Percentiles rank a stretch among this genome's conserved stretches.
Conservation (phyloP, 805 yeast species). For the Metschnikowia cubensis region DNA sequence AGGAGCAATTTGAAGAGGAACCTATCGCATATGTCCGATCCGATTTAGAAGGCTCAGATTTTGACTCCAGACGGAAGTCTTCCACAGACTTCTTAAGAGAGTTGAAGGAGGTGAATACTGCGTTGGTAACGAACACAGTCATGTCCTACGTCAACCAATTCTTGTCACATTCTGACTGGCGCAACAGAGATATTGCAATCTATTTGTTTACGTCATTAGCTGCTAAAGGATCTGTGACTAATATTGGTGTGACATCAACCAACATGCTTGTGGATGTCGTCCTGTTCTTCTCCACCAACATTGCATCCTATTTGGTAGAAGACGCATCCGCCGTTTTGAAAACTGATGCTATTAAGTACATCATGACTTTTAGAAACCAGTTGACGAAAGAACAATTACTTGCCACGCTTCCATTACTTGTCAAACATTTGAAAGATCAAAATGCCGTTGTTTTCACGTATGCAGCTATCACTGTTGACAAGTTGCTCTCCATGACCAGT, state of each 20-base stretch:
- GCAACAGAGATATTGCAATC: constrained; percentile 79
- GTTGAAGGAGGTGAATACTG: constrained; percentile 73
- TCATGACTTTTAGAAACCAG: constrained; percentile 88
- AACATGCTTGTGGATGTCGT: constrained; percentile 83
- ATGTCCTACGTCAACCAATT: constrained; percentile 68
- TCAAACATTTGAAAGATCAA: constrained; percentile 57
- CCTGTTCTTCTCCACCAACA: constrained; percentile 72
- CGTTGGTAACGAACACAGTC: constrained; percentile 68
- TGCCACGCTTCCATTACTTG: constrained; percentile 74
- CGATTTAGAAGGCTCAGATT: constrained; percentile 92
- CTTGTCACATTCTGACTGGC: constrained; percentile 63
- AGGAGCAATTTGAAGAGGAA: constrained; percentile 93
- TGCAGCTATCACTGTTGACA: constrained; percentile 89
- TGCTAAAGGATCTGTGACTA: constrained; percentile 83
- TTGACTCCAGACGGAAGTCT: constrained; percentile 86
- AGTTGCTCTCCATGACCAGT: constrained; percentile 73
- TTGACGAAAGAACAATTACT: constrained; percentile 78
- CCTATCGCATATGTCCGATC: constrained; percentile 90
- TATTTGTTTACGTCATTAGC: constrained; percentile 87
- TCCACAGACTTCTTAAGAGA: constrained; percentile 91
- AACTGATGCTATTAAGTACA: constrained; percentile 90
- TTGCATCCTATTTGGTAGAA: constrained; percentile 75
- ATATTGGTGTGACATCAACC: constrained; percentile 81
- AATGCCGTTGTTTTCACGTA: constrained; percentile 85
- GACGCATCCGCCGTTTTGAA: constrained; percentile 70